Percentiles rank a stretch among this genome's conserved stretches.
These are phyloP conservation scores for Gyrodon lividus DNA, from an alignment of 768 basidiomycete genomes.

Conservation along the genomic window DNA sequence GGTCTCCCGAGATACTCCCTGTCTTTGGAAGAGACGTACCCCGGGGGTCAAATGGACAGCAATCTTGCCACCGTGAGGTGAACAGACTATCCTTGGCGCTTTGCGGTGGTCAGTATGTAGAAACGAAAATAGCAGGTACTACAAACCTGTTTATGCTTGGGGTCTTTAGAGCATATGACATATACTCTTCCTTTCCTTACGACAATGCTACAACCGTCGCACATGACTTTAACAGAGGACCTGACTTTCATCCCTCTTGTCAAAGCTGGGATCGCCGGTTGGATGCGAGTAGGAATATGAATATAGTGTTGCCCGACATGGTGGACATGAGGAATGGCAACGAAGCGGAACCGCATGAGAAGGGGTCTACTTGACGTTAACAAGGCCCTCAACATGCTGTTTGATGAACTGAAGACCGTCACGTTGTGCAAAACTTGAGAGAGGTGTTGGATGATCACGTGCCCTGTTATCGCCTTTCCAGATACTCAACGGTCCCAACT, in stretches of 20 bases:
- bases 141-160: conserved; percentile 94
- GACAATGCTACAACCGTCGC: conserved; percentile 90
- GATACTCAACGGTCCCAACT: too few species aligned
- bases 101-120: conserved; percentile 16
- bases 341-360: conserved; percentile 49
- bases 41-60: neutral
- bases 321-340: conserved; percentile 32
- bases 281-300: conserved; percentile 8
- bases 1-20: neutral
- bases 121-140: neutral
- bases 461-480: neutral
- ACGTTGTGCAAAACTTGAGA: neutral
- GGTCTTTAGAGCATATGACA: conserved; percentile 89
- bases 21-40: neutral
- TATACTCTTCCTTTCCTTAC: conserved; percentile 88
- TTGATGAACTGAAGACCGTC: neutral
- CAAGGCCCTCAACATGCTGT: conserved; percentile 61
- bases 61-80: neutral
- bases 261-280: conserved; percentile 33
- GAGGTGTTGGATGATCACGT: conserved; percentile 2
- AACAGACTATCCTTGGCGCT: conserved; percentile 64
- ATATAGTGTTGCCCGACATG: conserved; percentile 32
- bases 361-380: conserved; percentile 62
- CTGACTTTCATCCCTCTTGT: conserved; percentile 95
- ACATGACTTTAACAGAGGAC: conserved; percentile 91